Base-by-base conservation (phyloP, 495 filamentous ascomycete species). In the Cairneyella variabilis region DNA sequence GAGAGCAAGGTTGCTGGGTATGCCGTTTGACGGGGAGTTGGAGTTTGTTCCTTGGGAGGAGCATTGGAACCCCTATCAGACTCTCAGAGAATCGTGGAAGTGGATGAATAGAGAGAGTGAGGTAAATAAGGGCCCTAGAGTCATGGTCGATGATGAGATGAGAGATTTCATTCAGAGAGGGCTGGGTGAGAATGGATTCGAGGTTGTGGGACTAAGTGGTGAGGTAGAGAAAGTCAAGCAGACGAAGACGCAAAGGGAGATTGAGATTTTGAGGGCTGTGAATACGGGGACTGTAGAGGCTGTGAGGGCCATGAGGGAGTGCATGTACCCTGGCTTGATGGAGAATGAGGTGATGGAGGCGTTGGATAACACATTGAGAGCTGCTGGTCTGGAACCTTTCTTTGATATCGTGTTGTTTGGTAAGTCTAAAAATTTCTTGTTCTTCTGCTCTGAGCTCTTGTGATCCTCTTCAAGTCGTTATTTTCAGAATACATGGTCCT, bases 111-210 rank as follows among this genome's bases (percentile, higher is more conserved):
- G 32, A 0, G 2, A 6, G 17, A 20, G 14, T 28, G 53, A 36
- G 30, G 23, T n/a, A 20, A 28, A 20, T 27, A 47, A 27, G 38
- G 54, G 14, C 38, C 70, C 71, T 18, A 74, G 60, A 25, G 48
- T 79, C 25, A 78, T 81, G 71, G 71, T 80, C 5, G 77, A 82
- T 48, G 79, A 81, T 48, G 77, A 82, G 56, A 75, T 79, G 67
- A 69, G 77, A 2, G 77, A 81, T 57, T 81, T 77, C 54, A 78
- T 82, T 20, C 65, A 70, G 22, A 66, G 77, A 12, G 77, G 77
- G 1, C 64, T 81, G 2, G 62, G 53, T n/a, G 42, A 61, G 1
- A 68, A 59, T 16, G 76, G 77, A 3, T 79, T 81, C 42, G 66
- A 77, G 8, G 67, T 75, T 22, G 49, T 70, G 3, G 77, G 76